Percentiles rank a stretch among this genome's conserved stretches.
These are phyloP conservation scores for Penicillium egyptiacum DNA, from an alignment of 495 filamentous ascomycete genomes.

Conservation along the genomic window DNA sequence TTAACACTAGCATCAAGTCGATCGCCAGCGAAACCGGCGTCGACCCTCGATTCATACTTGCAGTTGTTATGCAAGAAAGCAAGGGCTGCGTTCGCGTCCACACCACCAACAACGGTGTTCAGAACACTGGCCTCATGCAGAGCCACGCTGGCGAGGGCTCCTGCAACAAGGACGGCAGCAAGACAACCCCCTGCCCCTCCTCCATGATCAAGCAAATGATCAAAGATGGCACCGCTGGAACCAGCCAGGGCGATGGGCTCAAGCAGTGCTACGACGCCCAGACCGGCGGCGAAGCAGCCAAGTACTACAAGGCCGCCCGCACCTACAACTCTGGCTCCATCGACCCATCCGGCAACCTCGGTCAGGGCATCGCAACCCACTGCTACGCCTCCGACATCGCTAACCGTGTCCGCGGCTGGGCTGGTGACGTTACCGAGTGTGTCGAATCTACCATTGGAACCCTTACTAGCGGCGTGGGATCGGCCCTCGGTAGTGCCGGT, in stretches of 20 bases:
- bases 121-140: constrained; percentile 60
- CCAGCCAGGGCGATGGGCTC: constrained; percentile 44
- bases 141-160: constrained; percentile 46
- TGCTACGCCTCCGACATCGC: constrained; percentile 60
- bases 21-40: constrained; percentile 40
- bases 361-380: constrained; percentile 50
- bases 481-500: constrained; percentile 1
- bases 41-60: constrained; percentile 59
- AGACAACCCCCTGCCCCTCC: constrained; percentile 47
- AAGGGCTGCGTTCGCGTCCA: constrained; percentile 57
- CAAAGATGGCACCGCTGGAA: constrained; percentile 45
- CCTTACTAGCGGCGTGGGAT: constrained; percentile 12
- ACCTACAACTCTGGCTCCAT: constrained; percentile 60
- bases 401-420: constrained; percentile 56
- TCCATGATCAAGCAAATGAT: constrained; percentile 50
- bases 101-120: constrained; percentile 44
- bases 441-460: constrained; percentile 11
- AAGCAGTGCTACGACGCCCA: constrained; percentile 32
- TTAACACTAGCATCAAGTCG: constrained; percentile 40
- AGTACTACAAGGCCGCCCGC: constrained; percentile 52
- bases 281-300: constrained; percentile 31
- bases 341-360: constrained; percentile 46
- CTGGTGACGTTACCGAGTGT: constrained; percentile 28
- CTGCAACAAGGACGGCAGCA: constrained; percentile 41
- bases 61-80: constrained; percentile 59